Evolutionary conservation across 2,329 filamentous ascomycete genomes (phyloP), one percentile per base, ranked within the genome.

Genomic region (Aspergillus quadrilineatus): DNA sequence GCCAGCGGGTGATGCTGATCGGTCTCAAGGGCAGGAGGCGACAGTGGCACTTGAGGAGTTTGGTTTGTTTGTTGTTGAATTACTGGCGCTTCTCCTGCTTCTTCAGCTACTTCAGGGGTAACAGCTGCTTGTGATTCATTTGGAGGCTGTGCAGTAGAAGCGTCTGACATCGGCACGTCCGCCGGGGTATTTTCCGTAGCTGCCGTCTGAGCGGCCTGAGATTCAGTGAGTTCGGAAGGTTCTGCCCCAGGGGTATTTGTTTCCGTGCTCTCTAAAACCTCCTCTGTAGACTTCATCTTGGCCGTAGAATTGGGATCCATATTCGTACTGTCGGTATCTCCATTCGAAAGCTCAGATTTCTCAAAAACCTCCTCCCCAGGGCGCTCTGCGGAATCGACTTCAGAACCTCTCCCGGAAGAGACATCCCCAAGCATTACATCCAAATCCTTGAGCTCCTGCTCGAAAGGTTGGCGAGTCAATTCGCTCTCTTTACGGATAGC

Each of bases 401-500:
- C 60, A 69, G 80, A 74, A 74, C 75, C 73, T 82, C 85, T 66
- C 49, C 76, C 74, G 57, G 75, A 82, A 63, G 75, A 76, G 55
- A 89, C 77, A 41, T 83, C 81, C 58, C 91, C 87, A 6, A 94
- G 77, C 62, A 93, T 82, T 48, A 79, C 78, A 65, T 94, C 89
- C 6, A 97, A 77, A 66, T 94, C 88, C 62, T 85, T 85, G 39
- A 90, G 78, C 54, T 92, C 82, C 47, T 82, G 82, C 51, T 92
- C 88, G 45, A 86, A 84, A 0, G 89, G 80, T 65, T 86, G 88
- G 51, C 86, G 83, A 50, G 82, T 86, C 42, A 96, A 81, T 58
- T 94, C 89, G n/a, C 89, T 87, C 72, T 97, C 93, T 53, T 90
- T 89, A 52, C 82, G 83, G 46, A 92, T 76, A 0, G 91, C 91